Evolutionary conservation across 306 rosid species (phyloP).

Genomic region (Cucumis cinereus): DNA sequence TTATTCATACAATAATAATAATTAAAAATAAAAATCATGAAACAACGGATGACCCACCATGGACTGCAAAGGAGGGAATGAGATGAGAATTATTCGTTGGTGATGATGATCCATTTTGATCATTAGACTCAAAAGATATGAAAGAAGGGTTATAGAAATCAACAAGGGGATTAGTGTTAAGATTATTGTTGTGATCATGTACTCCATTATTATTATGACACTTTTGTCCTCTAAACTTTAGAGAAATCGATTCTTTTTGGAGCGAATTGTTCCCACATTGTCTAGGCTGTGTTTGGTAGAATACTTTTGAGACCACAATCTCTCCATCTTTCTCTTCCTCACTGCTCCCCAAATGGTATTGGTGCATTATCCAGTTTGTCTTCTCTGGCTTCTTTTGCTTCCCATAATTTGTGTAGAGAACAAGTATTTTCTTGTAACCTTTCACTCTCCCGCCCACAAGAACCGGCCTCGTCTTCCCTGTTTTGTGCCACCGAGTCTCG

Average conservation of each 20-base stretch:
- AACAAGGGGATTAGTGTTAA: not conserved
- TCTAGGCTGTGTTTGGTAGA: slow-evolving; percentile 73
- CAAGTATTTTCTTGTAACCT: slow-evolving; percentile 65
- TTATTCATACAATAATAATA: not conserved
- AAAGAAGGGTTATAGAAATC: slow-evolving; percentile 24
- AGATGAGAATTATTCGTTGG: slow-evolving; percentile 11
- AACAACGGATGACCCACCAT: not conserved
- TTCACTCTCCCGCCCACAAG: slow-evolving; percentile 13
- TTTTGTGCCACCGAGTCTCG: slow-evolving; percentile 6
- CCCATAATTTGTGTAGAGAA: slow-evolving; percentile 64
- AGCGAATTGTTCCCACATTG: slow-evolving; percentile 30
- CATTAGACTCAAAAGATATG: slow-evolving; percentile 45
- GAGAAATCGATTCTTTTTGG: not conserved
- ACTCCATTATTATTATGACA: not conserved
- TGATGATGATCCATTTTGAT: slow-evolving; percentile 22
- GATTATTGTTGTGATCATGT: not conserved
- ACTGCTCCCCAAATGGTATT: slow-evolving; percentile 22
- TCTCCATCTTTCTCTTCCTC: slow-evolving; percentile 74
- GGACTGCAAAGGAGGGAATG: not conserved
- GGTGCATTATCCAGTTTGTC: slow-evolving; percentile 56
- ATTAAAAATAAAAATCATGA: not conserved
- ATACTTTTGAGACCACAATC: slow-evolving; percentile 62
- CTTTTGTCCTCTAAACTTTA: not conserved
- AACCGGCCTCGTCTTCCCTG: slow-evolving; percentile 4
- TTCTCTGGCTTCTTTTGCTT: slow-evolving; percentile 68